Conservation (phyloP, 2,329 filamentous ascomycete species). For the Trichoderma sp. region DNA sequence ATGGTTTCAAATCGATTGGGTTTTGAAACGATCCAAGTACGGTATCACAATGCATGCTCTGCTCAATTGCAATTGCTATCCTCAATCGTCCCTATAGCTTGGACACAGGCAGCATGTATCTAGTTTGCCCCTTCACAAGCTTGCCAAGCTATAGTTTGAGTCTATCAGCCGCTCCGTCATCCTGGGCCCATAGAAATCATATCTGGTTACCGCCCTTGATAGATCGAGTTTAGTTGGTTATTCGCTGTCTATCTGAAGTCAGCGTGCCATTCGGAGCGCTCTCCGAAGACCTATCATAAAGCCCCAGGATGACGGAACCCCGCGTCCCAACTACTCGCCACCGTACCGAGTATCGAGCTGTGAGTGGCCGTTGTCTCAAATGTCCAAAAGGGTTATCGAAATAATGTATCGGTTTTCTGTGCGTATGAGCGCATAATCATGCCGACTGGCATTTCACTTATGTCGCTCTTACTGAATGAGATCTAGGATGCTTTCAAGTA, state of each 20-base stretch:
- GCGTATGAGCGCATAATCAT: not conserved
- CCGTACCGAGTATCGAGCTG: not conserved
- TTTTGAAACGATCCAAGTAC: no score
- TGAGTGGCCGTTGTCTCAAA: not conserved
- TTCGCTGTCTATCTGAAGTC: not conserved
- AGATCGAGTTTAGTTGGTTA: not conserved
- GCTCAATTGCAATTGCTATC: not conserved
- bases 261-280: not conserved
- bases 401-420: not conserved
- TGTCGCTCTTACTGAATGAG: not conserved
- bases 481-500: no score
- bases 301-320: not conserved
- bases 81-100: not conserved
- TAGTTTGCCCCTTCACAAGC: not conserved
- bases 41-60: no score
- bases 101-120: not conserved
- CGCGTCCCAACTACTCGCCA: not conserved
- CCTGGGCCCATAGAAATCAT: not conserved
- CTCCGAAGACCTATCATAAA: not conserved
- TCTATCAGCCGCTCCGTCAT: not conserved
- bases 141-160: not conserved
- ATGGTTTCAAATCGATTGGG: not conserved
- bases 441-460: not conserved
- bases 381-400: not conserved
- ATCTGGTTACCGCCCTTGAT: not conserved